Evolutionary conservation across 177 flowering plant species (phyloP).

Genomic region (Vitis hybrid): DNA sequence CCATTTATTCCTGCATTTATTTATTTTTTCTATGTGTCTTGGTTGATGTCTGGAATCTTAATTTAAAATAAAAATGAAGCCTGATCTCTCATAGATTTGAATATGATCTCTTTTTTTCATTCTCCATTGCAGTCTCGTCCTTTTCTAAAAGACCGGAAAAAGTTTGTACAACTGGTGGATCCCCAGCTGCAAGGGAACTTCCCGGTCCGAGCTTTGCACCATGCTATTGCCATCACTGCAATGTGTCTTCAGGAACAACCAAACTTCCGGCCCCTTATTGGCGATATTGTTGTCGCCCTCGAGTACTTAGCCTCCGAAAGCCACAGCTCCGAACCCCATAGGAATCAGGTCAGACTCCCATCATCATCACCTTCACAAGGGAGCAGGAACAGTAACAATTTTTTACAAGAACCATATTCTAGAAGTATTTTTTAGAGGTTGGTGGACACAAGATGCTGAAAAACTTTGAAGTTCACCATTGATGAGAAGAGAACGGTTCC

Average conservation of each 20-base stretch:
- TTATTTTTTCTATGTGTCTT: background rate
- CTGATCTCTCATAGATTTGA: background rate
- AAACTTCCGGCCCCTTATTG: slow-evolving; percentile 68
- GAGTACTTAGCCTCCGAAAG: slow-evolving; percentile 75
- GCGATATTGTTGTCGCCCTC: slow-evolving; percentile 82
- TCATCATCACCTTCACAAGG: slow-evolving; percentile 26
- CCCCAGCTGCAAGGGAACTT: slow-evolving; percentile 67
- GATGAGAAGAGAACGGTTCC: background rate
- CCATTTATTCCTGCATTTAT: background rate
- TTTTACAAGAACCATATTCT: slow-evolving; percentile 8
- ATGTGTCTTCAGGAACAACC: slow-evolving; percentile 98
- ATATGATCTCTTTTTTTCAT: slow-evolving; percentile 1
- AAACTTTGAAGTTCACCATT: background rate
- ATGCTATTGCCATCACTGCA: slow-evolving; percentile 76
- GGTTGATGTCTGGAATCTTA: no score
- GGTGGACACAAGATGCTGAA: background rate
- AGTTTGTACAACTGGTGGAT: slow-evolving; percentile 64
- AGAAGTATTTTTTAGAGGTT: background rate
- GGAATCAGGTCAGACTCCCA: slow-evolving; percentile 17
- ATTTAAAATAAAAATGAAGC: no score
- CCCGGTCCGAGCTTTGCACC: slow-evolving; percentile 69
- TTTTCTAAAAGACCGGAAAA: slow-evolving; percentile 67
- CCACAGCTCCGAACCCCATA: slow-evolving; percentile 25
- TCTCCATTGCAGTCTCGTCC: slow-evolving; percentile 65
- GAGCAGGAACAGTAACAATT: background rate